phyloP scores from a whole-genome alignment of 2,329 filamentous ascomycete genomes.

The Colletotrichum aenigma region DNA sequence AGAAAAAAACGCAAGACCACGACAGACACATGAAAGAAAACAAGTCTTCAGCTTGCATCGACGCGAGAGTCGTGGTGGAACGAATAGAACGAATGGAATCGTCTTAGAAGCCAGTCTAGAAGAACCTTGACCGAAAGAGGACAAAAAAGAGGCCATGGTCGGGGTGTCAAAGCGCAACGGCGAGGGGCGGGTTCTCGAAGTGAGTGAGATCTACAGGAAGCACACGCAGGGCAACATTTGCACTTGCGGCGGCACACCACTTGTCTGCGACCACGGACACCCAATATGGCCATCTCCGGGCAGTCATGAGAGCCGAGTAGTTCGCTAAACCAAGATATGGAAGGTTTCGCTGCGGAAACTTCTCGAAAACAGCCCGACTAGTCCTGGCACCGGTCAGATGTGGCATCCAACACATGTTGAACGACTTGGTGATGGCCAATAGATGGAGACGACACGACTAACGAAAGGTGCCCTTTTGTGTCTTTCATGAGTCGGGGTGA shows the following conservation, averaged over 20 bases:
- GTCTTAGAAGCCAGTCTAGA: slow-evolving; percentile 11
- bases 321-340: not conserved
- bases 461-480: not conserved
- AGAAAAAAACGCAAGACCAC: not conserved
- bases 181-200: not conserved
- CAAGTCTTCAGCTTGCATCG: not conserved
- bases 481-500: not conserved
- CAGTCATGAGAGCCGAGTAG: not conserved
- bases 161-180: not conserved
- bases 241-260: not conserved
- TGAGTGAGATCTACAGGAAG: not conserved
- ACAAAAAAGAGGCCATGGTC: not conserved
- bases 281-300: not conserved
- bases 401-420: not conserved
- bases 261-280: not conserved
- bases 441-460: not conserved
- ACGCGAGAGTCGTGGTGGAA: not conserved
- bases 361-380: slow-evolving; percentile 6
- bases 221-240: not conserved
- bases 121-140: slow-evolving; percentile 6
- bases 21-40: not conserved
- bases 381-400: not conserved
- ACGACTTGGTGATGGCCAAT: not conserved
- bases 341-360: not conserved
- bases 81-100: not conserved